phyloP scores from a whole-genome alignment of 2,329 filamentous ascomycete species.

The Paraphaeosphaeria sporulosa region DNA sequence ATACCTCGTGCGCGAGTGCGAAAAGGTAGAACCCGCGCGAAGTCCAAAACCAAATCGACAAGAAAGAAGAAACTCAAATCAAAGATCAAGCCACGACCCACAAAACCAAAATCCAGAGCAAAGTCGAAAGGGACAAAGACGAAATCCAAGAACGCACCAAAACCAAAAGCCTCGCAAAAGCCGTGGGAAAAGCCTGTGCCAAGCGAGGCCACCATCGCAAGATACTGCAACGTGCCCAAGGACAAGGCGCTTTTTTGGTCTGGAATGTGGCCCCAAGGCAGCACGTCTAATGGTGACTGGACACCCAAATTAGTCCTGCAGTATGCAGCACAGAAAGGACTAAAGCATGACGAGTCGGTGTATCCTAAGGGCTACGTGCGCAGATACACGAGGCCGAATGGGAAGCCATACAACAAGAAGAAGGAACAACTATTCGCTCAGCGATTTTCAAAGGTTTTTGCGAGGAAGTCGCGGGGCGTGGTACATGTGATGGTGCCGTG shows the following conservation, averaged over 20 bases:
- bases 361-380: slow-evolving; percentile 1
- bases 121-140: neutral
- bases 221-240: slow-evolving; percentile 5
- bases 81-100: neutral
- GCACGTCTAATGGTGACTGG: neutral
- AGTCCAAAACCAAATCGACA: too few species aligned
- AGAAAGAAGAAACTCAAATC: neutral
- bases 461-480: neutral
- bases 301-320: too few species aligned
- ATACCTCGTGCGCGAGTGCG: too few species aligned
- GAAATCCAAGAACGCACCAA: neutral
- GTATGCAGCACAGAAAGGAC: neutral
- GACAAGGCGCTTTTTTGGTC: slow-evolving; percentile 8
- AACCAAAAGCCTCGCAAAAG: too few species aligned
- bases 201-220: neutral
- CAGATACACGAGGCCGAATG: neutral
- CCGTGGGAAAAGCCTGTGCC: neutral
- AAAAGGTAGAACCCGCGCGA: too few species aligned
- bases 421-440: neutral
- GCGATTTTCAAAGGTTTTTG: slow-evolving; percentile 7
- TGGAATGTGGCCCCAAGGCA: neutral
- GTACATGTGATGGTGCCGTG: slow-evolving; percentile 10
- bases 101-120: neutral
- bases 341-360: neutral
- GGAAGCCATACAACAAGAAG: neutral